Evolutionary conservation across 169 alveolate species (phyloP), one percentile per base, ranked within the genome.

Genomic region (Cardiosporidium cionae): DNA sequence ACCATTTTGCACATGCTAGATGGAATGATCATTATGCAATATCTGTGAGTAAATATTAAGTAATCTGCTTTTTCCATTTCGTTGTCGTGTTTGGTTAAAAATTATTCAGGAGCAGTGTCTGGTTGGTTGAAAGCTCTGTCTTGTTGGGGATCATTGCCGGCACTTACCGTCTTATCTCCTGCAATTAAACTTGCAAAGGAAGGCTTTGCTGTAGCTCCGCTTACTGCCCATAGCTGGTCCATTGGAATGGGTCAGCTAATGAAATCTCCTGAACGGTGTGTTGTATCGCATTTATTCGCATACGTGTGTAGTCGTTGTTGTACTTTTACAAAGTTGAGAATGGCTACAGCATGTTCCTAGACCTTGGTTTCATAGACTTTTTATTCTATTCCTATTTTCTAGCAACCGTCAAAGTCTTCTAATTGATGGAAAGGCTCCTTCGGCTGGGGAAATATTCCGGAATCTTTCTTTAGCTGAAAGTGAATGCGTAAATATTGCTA

Each of bases 151-250:
- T 63, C 69, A 16, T n/a, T 63, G 72, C 3, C 16, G 3, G 67
- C 7, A 7, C 3, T 3, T 9, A 63, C 27, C 3, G 69, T 65
- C 3, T 65, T 65, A 63, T 28, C 69, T 28, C 54, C 44, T 4
- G 44, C 72, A 9, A 6, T 65, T 28, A 27, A 65, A 27, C 54
- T 65, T 6, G 72, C 72, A 3, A 7, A 6, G 33, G 72, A 27
- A 33, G 72, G 72, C 23, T 65, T 65, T 65, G n/a, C 54, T 6
- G 72, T 65, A 4, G 44, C 58, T 44, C 58, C 58, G 58, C 16
- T 44, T 44, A 44, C 58, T 44, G 16, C 58, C 58, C 58, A 16
- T 44, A n/a, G 16, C n/a, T 44, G 58, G 58, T 16, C 16, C 16
- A n/a, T n/a, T 16, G n/a, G n/a, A 16, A 44, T 16, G 27, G 16